Percentiles rank a stretch among this genome's conserved stretches.
Conservation (phyloP, 139 green algal species). For the Picochlorum sp. region DNA sequence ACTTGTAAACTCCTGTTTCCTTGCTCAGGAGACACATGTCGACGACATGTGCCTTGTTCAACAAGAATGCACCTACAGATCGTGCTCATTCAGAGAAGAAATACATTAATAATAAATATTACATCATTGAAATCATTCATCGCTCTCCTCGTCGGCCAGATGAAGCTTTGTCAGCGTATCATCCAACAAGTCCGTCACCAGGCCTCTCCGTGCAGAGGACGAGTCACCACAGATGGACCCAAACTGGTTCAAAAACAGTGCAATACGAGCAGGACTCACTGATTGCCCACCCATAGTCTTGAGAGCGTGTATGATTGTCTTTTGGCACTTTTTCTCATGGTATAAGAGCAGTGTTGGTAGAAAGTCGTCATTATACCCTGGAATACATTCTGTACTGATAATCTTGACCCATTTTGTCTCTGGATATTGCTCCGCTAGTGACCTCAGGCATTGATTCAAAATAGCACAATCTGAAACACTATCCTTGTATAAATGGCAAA, state of each 20-base stretch:
- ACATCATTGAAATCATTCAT: too few relatives aligned
- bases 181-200: neutral
- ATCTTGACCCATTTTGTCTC: constrained; percentile 86
- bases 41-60: too few relatives aligned
- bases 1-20: too few relatives aligned
- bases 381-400: constrained; percentile 33
- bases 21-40: too few relatives aligned
- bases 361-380: constrained; percentile 79
- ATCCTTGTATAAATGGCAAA: constrained; percentile 78
- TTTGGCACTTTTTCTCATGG: constrained; percentile 48
- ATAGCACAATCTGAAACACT: constrained; percentile 37
- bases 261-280: constrained; percentile 60
- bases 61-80: too few relatives aligned
- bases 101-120: too few relatives aligned
- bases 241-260: constrained; percentile 37
- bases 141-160: neutral
- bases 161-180: neutral
- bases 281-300: constrained; percentile 52
- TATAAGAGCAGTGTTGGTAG: constrained; percentile 89
- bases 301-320: constrained; percentile 54
- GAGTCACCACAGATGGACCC: constrained; percentile 37
- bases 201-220: constrained; percentile 20
- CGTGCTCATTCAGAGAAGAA: too few relatives aligned
- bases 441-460: constrained; percentile 53
- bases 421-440: constrained; percentile 67